These are phyloP conservation scores for Phytophthora crassamura DNA, from an alignment of 352 stramenopile species.

Conservation along the genomic window DNA sequence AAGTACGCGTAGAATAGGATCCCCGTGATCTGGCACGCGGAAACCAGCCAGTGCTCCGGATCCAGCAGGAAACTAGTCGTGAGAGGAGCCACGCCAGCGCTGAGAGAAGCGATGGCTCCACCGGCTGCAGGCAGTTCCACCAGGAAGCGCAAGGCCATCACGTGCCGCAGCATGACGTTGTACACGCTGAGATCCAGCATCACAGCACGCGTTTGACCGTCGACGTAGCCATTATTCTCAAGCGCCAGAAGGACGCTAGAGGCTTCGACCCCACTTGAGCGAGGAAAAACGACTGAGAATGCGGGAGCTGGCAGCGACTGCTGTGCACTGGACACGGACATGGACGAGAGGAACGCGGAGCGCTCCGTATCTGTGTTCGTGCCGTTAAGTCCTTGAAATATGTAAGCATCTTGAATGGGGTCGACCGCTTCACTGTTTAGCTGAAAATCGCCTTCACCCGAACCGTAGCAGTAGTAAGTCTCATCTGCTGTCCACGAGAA, in stretches of 20 bases:
- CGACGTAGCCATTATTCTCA: constrained; percentile 42
- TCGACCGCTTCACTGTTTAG: constrained; percentile 4
- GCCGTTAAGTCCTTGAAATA: constrained; percentile 43
- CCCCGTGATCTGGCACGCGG: constrained; percentile 38
- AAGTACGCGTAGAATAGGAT: constrained; percentile 58
- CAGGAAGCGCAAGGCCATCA: constrained; percentile 50
- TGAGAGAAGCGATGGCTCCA: constrained; percentile 39
- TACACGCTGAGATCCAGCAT: constrained; percentile 59
- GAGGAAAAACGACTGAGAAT: constrained; percentile 51
- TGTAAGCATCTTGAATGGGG: constrained; percentile 30
- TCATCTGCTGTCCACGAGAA: constrained; percentile 20
- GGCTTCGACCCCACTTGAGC: constrained; percentile 21
- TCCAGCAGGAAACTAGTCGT: constrained; percentile 50
- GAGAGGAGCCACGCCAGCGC: constrained; percentile 40
- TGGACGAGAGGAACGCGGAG: constrained; percentile 47
- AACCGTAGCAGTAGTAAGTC: constrained; percentile 18
- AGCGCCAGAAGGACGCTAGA: constrained; percentile 34
- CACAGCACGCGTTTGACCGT: constrained; percentile 45
- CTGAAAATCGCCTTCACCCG: constrained; percentile 25
- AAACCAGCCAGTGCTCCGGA: constrained; percentile 31
- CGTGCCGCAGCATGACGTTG: constrained; percentile 55
- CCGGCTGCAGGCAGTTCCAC: constrained; percentile 55
- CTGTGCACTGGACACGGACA: constrained; percentile 26
- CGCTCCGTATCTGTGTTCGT: constrained; percentile 44
- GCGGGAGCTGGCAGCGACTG: constrained; percentile 46